Evolutionary conservation across 495 filamentous ascomycete species (phyloP).

Genomic region (Sordaria brevicollis): DNA sequence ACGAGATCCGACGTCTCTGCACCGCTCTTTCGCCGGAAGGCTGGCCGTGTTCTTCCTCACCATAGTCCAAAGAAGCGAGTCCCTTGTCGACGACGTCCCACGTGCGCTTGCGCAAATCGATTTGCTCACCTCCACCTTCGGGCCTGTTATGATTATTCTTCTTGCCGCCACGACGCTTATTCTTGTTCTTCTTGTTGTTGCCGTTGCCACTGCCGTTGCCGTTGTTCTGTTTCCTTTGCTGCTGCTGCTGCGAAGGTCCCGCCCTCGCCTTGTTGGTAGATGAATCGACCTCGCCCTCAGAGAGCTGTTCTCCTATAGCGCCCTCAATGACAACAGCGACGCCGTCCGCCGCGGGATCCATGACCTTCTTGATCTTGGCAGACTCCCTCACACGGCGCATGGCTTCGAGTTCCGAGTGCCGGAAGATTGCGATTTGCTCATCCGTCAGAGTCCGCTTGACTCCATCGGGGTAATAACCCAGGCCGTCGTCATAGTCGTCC

Average conservation of each 20-base stretch:
- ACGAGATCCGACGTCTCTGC: slow-evolving; percentile 37
- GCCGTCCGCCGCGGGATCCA: slow-evolving; percentile 2
- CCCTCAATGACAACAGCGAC: background rate
- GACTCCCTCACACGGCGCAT: slow-evolving; percentile 42
- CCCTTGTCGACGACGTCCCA: slow-evolving; percentile 47
- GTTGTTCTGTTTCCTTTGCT: slow-evolving; percentile 13
- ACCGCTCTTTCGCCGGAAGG: slow-evolving; percentile 12
- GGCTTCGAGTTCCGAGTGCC: slow-evolving; percentile 76
- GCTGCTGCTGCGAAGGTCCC: background rate
- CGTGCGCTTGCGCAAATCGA: slow-evolving; percentile 47
- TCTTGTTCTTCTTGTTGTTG: background rate
- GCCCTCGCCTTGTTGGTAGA: slow-evolving; percentile 12
- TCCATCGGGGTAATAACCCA: slow-evolving; percentile 86
- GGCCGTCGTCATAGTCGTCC: slow-evolving; percentile 53
- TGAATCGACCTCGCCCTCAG: slow-evolving; percentile 19
- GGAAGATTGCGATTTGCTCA: slow-evolving; percentile 81
- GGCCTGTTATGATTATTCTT: slow-evolving; percentile 26
- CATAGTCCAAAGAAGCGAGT: slow-evolving; percentile 42
- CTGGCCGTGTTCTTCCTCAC: slow-evolving; percentile 24
- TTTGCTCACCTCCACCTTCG: slow-evolving; percentile 33
- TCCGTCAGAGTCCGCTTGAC: slow-evolving; percentile 87
- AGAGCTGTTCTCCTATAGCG: slow-evolving; percentile 5
- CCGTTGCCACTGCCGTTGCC: no score
- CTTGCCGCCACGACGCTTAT: slow-evolving; percentile 8
- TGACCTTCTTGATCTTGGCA: slow-evolving; percentile 9